A percentile compares a stretch with the other conserved stretches of the same genome.
These are phyloP conservation scores for Leucocoprinus sp. DNA, from an alignment of 768 basidiomycete genomes.

Conservation along the genomic window DNA sequence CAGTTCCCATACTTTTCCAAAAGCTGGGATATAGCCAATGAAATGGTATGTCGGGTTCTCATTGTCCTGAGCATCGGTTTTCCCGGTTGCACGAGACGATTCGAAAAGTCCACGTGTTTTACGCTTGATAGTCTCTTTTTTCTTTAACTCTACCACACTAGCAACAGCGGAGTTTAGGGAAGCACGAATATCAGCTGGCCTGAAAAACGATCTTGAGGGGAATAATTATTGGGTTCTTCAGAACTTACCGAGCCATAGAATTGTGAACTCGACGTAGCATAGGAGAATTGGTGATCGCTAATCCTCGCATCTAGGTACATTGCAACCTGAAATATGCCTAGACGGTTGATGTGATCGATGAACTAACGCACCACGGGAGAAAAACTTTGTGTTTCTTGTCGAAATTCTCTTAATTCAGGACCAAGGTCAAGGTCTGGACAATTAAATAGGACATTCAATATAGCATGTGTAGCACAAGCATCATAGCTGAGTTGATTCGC, in stretches of 20 bases:
- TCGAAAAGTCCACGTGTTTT: background rate
- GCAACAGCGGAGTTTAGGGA: constrained; percentile 37
- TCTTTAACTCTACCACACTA: constrained; percentile 35
- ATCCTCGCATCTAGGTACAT: constrained; percentile 47
- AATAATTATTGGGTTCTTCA: background rate
- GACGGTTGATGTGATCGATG: constrained; percentile 3
- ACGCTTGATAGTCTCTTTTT: constrained; percentile 18
- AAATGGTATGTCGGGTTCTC: constrained; percentile 51
- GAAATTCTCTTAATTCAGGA: constrained; percentile 33
- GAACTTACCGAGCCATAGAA: constrained; percentile 45
- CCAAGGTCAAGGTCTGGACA: constrained; percentile 45
- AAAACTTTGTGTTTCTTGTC: constrained; percentile 45
- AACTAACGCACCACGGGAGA: constrained; percentile 41
- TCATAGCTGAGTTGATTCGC: constrained; percentile 62
- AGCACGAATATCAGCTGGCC: constrained; percentile 52
- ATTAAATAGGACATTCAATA: constrained; percentile 54
- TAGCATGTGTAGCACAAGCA: constrained; percentile 55
- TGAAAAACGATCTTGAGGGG: constrained; percentile 16
- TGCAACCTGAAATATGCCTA: background rate
- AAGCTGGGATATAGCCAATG: constrained; percentile 55
- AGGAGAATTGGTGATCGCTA: constrained; percentile 51
- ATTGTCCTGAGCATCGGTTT: constrained; percentile 19
- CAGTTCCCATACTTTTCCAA: constrained; percentile 65
- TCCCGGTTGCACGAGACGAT: constrained; percentile 2
- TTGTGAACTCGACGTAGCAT: constrained; percentile 50